A percentile compares a stretch with the other conserved stretches of the same genome.
phyloP scores from a whole-genome alignment of 2,329 filamentous ascomycete species.

The Aspergillus thermomutatus region DNA sequence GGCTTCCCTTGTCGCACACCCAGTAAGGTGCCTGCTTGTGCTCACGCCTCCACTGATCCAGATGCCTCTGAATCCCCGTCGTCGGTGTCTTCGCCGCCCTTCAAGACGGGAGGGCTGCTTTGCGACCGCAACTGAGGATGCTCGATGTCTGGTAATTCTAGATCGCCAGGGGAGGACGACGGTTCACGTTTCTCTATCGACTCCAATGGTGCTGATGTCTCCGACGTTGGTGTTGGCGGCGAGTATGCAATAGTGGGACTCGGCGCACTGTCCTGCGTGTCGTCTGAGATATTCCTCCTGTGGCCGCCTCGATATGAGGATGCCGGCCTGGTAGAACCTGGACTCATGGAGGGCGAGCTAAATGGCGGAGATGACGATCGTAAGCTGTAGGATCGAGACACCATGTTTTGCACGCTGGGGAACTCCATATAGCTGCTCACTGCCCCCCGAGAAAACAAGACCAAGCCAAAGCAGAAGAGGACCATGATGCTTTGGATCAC shows the following conservation, averaged over 20 bases:
- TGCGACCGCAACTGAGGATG: constrained; percentile 26
- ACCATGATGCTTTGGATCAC: constrained; percentile 87
- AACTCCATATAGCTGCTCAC: constrained; percentile 44
- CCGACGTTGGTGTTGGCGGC: constrained; percentile 39
- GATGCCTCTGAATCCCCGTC: constrained; percentile 1
- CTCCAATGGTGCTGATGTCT: constrained; percentile 15
- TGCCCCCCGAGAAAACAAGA: constrained; percentile 65
- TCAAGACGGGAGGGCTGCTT: constrained; percentile 31
- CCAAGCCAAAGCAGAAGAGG: constrained; percentile 78
- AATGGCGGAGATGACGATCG: constrained; percentile 35
- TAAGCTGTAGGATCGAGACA: constrained; percentile 44
- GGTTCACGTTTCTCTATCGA: constrained; percentile 8
- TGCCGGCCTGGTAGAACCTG: constrained; percentile 32
- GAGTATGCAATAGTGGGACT: constrained; percentile 36
- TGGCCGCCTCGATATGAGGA: constrained; percentile 31
- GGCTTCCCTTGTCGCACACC: neutral
- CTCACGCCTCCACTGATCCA: constrained; percentile 5
- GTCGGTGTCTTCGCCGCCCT: constrained; percentile 9
- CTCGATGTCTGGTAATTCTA: constrained; percentile 20
- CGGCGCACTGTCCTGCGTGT: constrained; percentile 25
- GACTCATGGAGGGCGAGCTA: constrained; percentile 36
- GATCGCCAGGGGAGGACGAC: constrained; percentile 3
- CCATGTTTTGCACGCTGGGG: constrained; percentile 46
- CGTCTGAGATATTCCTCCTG: constrained; percentile 33
- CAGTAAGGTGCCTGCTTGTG: constrained; percentile 5